phyloP scores from a whole-genome alignment of 2,329 filamentous ascomycete species.

The Trichoderma simmonsii region DNA sequence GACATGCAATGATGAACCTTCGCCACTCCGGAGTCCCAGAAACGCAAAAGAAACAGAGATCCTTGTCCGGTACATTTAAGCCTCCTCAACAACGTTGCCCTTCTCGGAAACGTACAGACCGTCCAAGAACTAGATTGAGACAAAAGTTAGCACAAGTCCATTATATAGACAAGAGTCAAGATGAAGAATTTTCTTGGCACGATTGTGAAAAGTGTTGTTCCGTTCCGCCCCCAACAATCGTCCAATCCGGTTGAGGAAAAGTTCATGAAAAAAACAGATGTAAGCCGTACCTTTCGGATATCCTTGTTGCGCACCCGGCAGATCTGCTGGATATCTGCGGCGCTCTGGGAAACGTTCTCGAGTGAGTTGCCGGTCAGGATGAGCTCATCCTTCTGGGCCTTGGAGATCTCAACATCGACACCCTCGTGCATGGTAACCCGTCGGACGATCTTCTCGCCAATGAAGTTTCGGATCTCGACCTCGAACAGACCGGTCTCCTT shows the following conservation, averaged over 20 bases:
- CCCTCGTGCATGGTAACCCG: slow-evolving; percentile 83
- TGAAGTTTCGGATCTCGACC: slow-evolving; percentile 99
- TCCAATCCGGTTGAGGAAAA: neutral
- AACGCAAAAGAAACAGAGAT: slow-evolving; percentile 54
- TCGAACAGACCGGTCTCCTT: slow-evolving; percentile 80
- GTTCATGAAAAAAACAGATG: neutral
- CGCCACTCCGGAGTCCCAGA: slow-evolving; percentile 62
- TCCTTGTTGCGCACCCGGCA: slow-evolving; percentile 99
- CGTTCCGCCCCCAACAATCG: neutral
- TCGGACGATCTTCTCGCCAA: slow-evolving; percentile 99
- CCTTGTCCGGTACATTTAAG: slow-evolving; percentile 41
- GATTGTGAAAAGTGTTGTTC: neutral
- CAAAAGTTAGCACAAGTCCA: slow-evolving; percentile 23
- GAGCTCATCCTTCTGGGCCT: slow-evolving; percentile 97
- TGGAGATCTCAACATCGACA: slow-evolving; percentile 86
- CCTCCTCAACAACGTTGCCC: slow-evolving; percentile 84
- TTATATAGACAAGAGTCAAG: too few relatives aligned
- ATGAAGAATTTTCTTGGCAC: too few relatives aligned
- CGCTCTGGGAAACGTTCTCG: slow-evolving; percentile 95
- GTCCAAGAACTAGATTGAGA: slow-evolving; percentile 79
- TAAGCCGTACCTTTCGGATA: slow-evolving; percentile 84
- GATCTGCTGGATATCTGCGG: slow-evolving; percentile 99
- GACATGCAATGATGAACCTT: slow-evolving; percentile 62
- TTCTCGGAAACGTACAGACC: slow-evolving; percentile 99
- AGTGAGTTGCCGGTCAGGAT: slow-evolving; percentile 89